Evolutionary conservation across 1,284 basidiomycete species (phyloP), one percentile per base, ranked within the genome.

Genomic region (Phlebopus sp.): DNA sequence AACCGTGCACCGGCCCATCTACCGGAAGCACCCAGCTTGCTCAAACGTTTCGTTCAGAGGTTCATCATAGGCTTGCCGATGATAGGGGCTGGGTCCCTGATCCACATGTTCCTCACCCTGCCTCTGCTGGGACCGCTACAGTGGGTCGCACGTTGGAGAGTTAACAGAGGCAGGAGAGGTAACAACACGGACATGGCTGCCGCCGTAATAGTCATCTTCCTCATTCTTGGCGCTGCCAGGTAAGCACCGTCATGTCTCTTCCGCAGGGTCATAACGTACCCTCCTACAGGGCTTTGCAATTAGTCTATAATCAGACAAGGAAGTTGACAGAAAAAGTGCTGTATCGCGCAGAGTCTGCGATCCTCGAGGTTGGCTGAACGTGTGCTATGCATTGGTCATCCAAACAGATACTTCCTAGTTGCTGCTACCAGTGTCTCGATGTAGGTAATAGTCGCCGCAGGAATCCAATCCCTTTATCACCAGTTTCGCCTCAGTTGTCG

Each of bases 1-100:
- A 14, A 29, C 11, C 43, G 50, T 35, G 38, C 44, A 5, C 59
- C 55, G 13, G 36, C 50, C 9, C 42, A 44, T 40, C 25, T 49
- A 29, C 37, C 52, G 3, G 43, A 60, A n/a, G 27, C 57, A 17
- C 48, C 50, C 4, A 71, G 81, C 27, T 49, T 85, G 23, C 37
- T 88, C 14, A 69, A 65, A 49, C 72, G 75, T 31, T 77, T 90
- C 51, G 50, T 86, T 37, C 78, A 76, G 31, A 79, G 87, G 21
- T 84, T 90, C 60, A 55, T 90, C 13, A 67, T 90, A 17, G 87
- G 88, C 17, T 70, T 91, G 11, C 88, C 88, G 19, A 74, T 90
- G 41, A 76, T 91, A 9, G 86, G 87, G 7, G 85, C 84, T 32
- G 79, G 80, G n/a, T 89, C 85, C 17, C 66, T 90, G 37, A 76